phyloP scores from a whole-genome alignment of 2,329 filamentous ascomycete species.

The Biscogniauxia mediterranea region DNA sequence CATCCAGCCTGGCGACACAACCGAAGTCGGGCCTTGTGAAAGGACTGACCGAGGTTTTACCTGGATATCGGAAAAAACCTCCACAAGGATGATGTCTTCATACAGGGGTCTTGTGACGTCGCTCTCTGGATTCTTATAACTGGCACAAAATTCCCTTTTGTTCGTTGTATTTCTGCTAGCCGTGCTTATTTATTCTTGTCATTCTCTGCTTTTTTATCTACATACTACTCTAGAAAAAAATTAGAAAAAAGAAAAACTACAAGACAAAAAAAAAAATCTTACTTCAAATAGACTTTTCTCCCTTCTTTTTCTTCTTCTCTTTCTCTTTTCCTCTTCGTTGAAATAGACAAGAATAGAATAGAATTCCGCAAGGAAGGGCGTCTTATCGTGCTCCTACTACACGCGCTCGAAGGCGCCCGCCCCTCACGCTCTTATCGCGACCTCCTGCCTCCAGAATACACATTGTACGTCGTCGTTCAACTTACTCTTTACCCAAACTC shows the following conservation, averaged over 20 bases:
- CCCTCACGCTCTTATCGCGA: slow-evolving; percentile 14
- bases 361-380: neutral
- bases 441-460: slow-evolving; percentile 12
- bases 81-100: neutral
- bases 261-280: neutral
- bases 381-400: neutral
- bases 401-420: neutral
- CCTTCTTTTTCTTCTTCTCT: neutral
- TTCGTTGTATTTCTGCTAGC: neutral
- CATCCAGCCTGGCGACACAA: neutral
- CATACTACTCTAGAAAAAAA: neutral
- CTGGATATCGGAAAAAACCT: slow-evolving; percentile 1
- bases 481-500: neutral
- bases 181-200: neutral
- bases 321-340: neutral
- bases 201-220: neutral
- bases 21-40: neutral
- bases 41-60: neutral
- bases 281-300: neutral
- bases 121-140: neutral
- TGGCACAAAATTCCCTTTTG: neutral
- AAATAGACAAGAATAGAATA: neutral
- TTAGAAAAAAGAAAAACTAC: neutral
- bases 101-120: neutral
- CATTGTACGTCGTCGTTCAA: slow-evolving; percentile 8